Conservation (phyloP, 306 rosid species). For the Begonia peltatifolia region DNA sequence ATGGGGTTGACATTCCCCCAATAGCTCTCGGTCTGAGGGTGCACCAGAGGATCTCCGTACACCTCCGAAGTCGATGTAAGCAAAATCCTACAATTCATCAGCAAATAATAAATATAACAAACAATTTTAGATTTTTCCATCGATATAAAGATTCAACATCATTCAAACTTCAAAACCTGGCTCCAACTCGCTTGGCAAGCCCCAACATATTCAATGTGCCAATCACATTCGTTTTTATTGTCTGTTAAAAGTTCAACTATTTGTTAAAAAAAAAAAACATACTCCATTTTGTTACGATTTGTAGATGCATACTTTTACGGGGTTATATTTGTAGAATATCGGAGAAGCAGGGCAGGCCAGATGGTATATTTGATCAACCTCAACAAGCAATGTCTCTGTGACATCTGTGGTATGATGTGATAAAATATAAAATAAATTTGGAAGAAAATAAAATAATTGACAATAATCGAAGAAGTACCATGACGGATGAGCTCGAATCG, state of each 20-base stretch:
- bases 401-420: slow-evolving; percentile 31
- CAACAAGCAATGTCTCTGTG: slow-evolving; percentile 70
- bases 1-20: slow-evolving; percentile 99
- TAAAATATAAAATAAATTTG: slow-evolving; percentile 1
- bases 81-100: slow-evolving; percentile 49
- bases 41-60: slow-evolving; percentile 94
- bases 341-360: slow-evolving; percentile 99
- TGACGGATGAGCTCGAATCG: slow-evolving; percentile 97
- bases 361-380: slow-evolving; percentile 94
- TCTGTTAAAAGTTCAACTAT: slow-evolving; percentile 19
- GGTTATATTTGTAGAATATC: slow-evolving; percentile 90
- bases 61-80: slow-evolving; percentile 98
- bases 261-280: no score
- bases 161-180: slow-evolving; percentile 39
- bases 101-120: slow-evolving; percentile 4
- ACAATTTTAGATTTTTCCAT: neutral
- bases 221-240: slow-evolving; percentile 92
- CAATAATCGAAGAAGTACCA: slow-evolving; percentile 31
- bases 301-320: slow-evolving; percentile 53
- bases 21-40: slow-evolving; percentile 84
- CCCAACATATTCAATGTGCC: slow-evolving; percentile 98
- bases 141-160: no score
- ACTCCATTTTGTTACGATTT: no score
- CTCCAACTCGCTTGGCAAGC: slow-evolving; percentile 97
- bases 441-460: neutral